phyloP scores from a whole-genome alignment of 1,139 yeast species.

The Taphrina betulina region DNA sequence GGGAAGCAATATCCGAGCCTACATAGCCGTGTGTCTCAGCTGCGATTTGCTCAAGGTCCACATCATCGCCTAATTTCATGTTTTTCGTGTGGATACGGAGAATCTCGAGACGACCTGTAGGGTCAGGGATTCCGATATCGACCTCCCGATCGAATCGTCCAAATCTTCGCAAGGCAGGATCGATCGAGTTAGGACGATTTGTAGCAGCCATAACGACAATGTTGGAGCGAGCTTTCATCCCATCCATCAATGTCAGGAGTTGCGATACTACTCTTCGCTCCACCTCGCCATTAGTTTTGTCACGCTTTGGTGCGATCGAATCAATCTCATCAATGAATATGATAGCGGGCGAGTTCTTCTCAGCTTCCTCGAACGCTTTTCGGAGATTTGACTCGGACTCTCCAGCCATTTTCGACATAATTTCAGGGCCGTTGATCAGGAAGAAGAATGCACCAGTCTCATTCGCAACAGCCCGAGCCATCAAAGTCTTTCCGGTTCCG shows the following conservation, averaged over 20 bases:
- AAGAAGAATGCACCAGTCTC: conserved; percentile 99
- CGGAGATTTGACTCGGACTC: conserved; percentile 96
- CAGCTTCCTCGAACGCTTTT: conserved; percentile 99
- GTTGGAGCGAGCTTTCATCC: conserved; percentile 98
- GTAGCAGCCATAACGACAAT: conserved; percentile 95
- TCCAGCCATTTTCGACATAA: conserved; percentile 99
- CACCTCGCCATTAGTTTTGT: conserved; percentile 98
- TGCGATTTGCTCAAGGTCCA: conserved; percentile 89
- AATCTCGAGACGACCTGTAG: conserved; percentile 96
- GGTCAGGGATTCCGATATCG: conserved; percentile 98
- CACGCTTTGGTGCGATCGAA: conserved; percentile 99
- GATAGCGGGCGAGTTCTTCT: conserved; percentile 95
- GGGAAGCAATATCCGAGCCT: conserved; percentile 90
- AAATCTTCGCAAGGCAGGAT: conserved; percentile 96
- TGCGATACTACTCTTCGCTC: conserved; percentile 98
- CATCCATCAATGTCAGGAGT: conserved; percentile 95
- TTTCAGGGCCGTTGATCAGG: conserved; percentile 98
- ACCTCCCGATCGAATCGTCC: conserved; percentile 99
- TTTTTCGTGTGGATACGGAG: conserved; percentile 91
- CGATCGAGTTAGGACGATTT: conserved; percentile 96
- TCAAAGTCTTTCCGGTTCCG: conserved; percentile 97
- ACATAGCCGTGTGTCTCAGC: conserved; percentile 96
- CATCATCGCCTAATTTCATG: conserved; percentile 94
- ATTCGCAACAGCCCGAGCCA: conserved; percentile 99
- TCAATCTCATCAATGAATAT: conserved; percentile 98